Evolutionary conservation across 441 rosid genomes (phyloP), one percentile per base, ranked within the genome.

Genomic region (Populus hybrid): DNA sequence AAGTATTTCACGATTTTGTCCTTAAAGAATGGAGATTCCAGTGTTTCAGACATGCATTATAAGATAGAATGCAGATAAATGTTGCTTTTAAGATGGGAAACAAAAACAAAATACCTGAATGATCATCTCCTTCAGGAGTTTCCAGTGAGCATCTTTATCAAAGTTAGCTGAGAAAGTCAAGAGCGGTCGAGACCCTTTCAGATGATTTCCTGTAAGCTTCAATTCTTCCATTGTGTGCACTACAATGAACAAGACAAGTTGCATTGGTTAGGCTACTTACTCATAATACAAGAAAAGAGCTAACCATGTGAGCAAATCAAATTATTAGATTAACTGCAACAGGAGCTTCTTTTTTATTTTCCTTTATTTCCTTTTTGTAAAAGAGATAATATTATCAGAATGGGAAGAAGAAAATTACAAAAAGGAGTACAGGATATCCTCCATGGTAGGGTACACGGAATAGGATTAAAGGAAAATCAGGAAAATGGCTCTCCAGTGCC

Each of bases 191-290:
- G 99, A 96, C 2, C 94, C 98, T 82, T 85, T 88, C 74, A 96
- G 85, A 85, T 96, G 97, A 73, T 96, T 96, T 75, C 99, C 99
- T 66, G 99, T 96, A 30, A 96, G 98, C 86, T 94, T 96, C 79
- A 96, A 80, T 87, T 94, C 98, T 83, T 92, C 98, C 98, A 96
- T 94, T 7, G 98, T 91, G 84, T 96, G 98, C 50, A 92, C 98
- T 94, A 36, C 57, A 87, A 83, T 50, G 19, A 28, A 26, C 32
- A 71, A 80, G 75, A 76, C 5, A 42, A 71, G 63, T n/a, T 24
- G 38, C 46, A 69, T 12, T 28, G 9, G 28, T 4, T 9, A 65
- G 34, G 26, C 7, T 68, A 40, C 7, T 19, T 24, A 63, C 68
- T 19, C 28, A 64, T 4, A 75, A 4, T 50, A 8, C 53, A 53